Conservation (phyloP, 164 flowering plant genomes). For the Cinnamomum micranthum region DNA sequence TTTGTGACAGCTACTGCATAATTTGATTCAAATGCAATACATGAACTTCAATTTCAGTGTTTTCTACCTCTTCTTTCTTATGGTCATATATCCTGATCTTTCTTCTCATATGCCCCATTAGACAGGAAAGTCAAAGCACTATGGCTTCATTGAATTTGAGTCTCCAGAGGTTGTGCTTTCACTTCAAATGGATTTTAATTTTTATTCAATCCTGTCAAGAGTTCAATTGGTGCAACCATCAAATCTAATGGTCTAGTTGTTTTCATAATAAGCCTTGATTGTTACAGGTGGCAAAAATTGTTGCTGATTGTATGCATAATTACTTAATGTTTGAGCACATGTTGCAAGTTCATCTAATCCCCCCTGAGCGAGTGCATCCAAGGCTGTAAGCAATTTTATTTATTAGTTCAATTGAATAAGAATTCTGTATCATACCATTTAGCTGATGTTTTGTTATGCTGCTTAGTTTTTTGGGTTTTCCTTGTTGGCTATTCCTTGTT, state of each 20-base stretch:
- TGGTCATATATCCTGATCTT: not conserved
- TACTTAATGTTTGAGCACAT: constrained; percentile 77
- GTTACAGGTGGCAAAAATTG: constrained; percentile 83
- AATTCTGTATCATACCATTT: too few relatives aligned
- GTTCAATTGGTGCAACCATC: too few relatives aligned
- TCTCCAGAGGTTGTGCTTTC: constrained; percentile 56
- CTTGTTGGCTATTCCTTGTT: too few relatives aligned
- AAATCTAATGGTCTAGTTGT: not conserved
- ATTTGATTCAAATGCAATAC: not conserved
- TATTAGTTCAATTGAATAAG: not conserved
- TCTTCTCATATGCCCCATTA: constrained; percentile 24
- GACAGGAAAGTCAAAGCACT: constrained; percentile 95
- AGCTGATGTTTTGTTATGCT: not conserved
- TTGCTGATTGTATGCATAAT: constrained; percentile 80
- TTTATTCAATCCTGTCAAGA: not conserved
- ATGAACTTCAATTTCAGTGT: too few relatives aligned
- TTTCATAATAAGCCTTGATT: not conserved
- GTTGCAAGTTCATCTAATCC: constrained; percentile 73
- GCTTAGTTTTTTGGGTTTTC: too few relatives aligned
- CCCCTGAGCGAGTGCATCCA: constrained; percentile 77
- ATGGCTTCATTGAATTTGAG: constrained; percentile 84
- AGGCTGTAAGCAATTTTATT: constrained; percentile 54
- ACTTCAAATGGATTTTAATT: not conserved
- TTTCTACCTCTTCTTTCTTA: not conserved
- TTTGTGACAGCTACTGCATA: not conserved